Evolutionary conservation across 1,284 basidiomycete species (phyloP).

Genomic region (Peniophora sp.): DNA sequence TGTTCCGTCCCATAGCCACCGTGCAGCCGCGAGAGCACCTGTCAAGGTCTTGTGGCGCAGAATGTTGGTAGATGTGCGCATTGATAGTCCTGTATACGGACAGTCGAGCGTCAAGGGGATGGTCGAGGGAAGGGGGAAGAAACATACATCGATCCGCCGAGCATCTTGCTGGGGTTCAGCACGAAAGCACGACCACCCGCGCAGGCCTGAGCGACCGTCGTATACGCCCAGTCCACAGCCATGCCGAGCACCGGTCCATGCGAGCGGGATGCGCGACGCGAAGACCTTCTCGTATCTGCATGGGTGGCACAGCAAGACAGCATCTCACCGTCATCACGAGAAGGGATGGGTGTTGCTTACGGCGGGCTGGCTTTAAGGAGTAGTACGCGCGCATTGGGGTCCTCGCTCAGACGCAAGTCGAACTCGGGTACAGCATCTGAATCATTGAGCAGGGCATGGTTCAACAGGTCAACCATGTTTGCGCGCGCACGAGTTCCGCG

Average conservation of each 20-base stretch:
- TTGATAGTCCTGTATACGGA: background rate
- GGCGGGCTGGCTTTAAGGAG: background rate
- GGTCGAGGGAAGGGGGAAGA: background rate
- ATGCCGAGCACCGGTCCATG: background rate
- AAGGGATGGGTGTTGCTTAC: too few species aligned
- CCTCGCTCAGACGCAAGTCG: conserved; percentile 5
- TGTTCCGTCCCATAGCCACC: background rate
- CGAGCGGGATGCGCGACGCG: background rate
- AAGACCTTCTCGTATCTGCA: background rate
- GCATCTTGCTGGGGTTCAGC: background rate
- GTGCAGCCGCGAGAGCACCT: background rate
- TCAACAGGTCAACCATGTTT: too few species aligned
- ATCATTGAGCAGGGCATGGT: too few species aligned
- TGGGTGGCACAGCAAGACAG: too few species aligned
- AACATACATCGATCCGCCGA: background rate
- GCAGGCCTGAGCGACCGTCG: background rate
- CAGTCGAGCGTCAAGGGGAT: background rate
- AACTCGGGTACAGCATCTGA: background rate
- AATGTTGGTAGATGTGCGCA: background rate
- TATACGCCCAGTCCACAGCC: background rate
- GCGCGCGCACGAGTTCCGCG: too few species aligned
- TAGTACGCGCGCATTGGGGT: background rate
- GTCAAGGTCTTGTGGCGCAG: background rate
- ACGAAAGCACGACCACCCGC: background rate
- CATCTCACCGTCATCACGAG: too few species aligned